Evolutionary conservation across 441 rosid genomes (phyloP).

Genomic region (Biscutella laevigata): DNA sequence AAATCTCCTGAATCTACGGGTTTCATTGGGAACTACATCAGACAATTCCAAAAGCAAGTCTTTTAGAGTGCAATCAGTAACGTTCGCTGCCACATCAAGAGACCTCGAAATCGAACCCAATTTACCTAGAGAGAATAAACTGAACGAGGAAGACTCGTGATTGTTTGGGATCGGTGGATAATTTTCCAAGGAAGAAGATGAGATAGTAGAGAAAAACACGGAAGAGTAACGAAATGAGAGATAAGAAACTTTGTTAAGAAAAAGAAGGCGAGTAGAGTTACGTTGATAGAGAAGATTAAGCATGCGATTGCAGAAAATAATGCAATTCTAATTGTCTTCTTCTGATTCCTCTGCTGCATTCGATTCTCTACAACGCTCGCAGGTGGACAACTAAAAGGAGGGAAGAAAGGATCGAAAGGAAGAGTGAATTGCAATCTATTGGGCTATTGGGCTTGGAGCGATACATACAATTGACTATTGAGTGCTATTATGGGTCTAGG

Average conservation of each 20-base stretch:
- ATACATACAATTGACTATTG: too few species aligned
- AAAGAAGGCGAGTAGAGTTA: conserved; percentile 19
- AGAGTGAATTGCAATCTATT: too few species aligned
- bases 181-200: conserved; percentile 12
- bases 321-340: background rate
- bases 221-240: conserved; percentile 18
- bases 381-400: background rate
- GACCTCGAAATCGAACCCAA: background rate
- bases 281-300: conserved; percentile 28
- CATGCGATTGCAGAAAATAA: conserved; percentile 23
- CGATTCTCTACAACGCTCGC: background rate
- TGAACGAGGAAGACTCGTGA: conserved; percentile 25
- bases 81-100: conserved; percentile 2
- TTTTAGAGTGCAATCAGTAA: conserved; percentile 31
- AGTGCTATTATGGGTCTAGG: too few species aligned
- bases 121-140: conserved; percentile 25
- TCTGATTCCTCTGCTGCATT: conserved; percentile 9
- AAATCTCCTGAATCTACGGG: conserved; percentile 47
- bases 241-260: conserved; percentile 1
- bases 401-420: background rate
- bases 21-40: conserved; percentile 45
- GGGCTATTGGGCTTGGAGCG: too few species aligned
- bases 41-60: conserved; percentile 46
- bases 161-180: conserved; percentile 19
- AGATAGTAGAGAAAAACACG: conserved; percentile 11